phyloP scores from a whole-genome alignment of 768 basidiomycete species.

The Cystobasidium ongulense region DNA sequence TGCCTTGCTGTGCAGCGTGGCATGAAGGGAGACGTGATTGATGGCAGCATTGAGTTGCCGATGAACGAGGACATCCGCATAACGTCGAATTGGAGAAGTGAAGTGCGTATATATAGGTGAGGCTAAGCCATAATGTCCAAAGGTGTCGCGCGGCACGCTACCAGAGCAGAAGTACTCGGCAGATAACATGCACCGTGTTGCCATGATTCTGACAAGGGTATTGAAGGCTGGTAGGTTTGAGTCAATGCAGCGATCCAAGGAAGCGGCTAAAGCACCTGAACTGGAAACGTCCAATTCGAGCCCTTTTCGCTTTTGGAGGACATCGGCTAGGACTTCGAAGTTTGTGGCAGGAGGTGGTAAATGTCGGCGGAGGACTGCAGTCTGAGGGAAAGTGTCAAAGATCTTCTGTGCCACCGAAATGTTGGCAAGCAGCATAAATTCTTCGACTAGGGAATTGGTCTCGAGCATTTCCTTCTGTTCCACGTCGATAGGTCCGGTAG shows the following conservation, averaged over 20 bases:
- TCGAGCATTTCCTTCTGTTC: slow-evolving; percentile 87
- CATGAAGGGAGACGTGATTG: slow-evolving; percentile 69
- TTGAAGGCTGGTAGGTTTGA: slow-evolving; percentile 81
- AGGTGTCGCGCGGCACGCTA: slow-evolving; percentile 80
- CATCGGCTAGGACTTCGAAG: slow-evolving; percentile 91
- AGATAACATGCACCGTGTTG: slow-evolving; percentile 93
- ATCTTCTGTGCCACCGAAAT: slow-evolving; percentile 86
- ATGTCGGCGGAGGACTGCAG: slow-evolving; percentile 65
- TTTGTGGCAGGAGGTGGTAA: slow-evolving; percentile 77
- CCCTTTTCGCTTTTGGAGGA: slow-evolving; percentile 73
- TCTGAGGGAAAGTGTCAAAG: slow-evolving; percentile 89
- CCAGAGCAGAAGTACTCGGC: slow-evolving; percentile 98
- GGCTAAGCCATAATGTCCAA: slow-evolving; percentile 96
- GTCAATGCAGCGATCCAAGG: slow-evolving; percentile 79
- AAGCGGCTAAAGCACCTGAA: slow-evolving; percentile 78
- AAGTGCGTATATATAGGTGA: slow-evolving; percentile 97
- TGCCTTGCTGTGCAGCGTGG: slow-evolving; percentile 74
- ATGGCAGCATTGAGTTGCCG: slow-evolving; percentile 88
- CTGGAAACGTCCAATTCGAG: slow-evolving; percentile 78
- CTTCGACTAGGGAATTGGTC: slow-evolving; percentile 94
- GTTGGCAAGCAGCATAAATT: slow-evolving; percentile 98
- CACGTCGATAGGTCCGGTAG: slow-evolving; percentile 80
- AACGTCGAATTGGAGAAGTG: slow-evolving; percentile 92
- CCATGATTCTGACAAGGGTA: slow-evolving; percentile 96
- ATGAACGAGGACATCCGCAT: slow-evolving; percentile 90